Base-by-base conservation (phyloP, 2,329 filamentous ascomycete species). In the Penicillium sp. region DNA sequence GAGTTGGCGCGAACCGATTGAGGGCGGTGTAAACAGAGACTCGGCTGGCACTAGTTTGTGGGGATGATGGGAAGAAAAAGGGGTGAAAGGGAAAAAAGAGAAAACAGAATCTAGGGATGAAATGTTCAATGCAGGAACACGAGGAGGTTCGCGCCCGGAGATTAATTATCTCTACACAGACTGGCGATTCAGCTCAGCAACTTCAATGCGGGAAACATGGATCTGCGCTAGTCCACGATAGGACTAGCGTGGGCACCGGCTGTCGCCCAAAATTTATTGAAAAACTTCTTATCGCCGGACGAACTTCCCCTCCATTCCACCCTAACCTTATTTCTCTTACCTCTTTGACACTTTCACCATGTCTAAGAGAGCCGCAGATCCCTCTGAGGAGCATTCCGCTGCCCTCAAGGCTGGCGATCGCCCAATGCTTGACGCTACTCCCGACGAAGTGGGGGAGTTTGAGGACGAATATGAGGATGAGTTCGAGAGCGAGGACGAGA, bases 401-500 rank as follows among this genome's bases (percentile, higher is more conserved):
- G 75, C 82, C 40, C 80, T 87, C 65, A 87, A 87, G 73, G 81
- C 81, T 58, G 85, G 85, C 55, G 82, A 84, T 58, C 78, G 85
- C 29, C 85, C 84, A 57, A 74, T 83, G 60, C 70, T 73, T 49
- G 73, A 77, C 51, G 71, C 71, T 61, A 76, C 75, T 71, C 73
- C 80, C 61, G 76, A 81, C 60, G 82, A 85, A 53, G 79, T 76
- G 57, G 81, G 82, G 60, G 89, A 88, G 56, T 82, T 89, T 50
- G 85, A 89, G 66, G 82, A 84, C 64, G 89, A 97, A 64, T 97
- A 95, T 61, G 94, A 96, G 70, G 94, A 97, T 77, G 93, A 97
- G 70, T 97, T 93, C 65, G 92, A 97, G 80, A 96, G 86, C 66
- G 87, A 89, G 67, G 92, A 97, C 73, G 92, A 97, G 75, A 90